Conservation (phyloP, 768 basidiomycete species). For the Suillus variegatus region DNA sequence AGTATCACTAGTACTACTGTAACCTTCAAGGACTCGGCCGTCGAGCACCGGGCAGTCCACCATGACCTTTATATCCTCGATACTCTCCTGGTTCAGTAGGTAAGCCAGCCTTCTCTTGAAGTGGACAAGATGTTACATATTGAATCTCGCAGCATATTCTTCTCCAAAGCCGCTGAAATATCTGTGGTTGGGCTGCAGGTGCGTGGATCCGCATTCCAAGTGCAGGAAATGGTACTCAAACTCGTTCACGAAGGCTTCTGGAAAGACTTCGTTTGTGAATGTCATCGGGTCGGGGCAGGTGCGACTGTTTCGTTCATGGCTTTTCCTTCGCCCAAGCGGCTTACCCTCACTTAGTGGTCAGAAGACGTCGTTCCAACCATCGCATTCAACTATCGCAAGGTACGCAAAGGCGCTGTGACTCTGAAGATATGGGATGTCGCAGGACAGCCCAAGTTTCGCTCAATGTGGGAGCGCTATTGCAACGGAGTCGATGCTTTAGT, state of each 20-base stretch:
- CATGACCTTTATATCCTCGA: constrained; percentile 51
- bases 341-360: constrained; percentile 65
- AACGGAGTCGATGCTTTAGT: constrained; percentile 91
- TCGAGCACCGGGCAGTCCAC: constrained; percentile 8
- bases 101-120: constrained; percentile 18
- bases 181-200: constrained; percentile 92
- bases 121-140: neutral
- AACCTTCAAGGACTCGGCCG: neutral
- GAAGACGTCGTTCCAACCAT: constrained; percentile 97
- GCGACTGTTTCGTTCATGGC: constrained; percentile 15
- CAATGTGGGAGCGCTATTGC: constrained; percentile 96
- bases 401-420: constrained; percentile 86
- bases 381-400: constrained; percentile 88
- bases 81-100: constrained; percentile 63
- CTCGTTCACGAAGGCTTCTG: constrained; percentile 65
- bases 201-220: constrained; percentile 7
- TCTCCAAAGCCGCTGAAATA: constrained; percentile 84
- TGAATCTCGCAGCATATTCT: constrained; percentile 62
- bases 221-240: constrained; percentile 1
- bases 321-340: neutral
- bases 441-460: constrained; percentile 91
- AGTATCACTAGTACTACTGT: neutral
- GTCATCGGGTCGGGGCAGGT: constrained; percentile 88
- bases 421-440: constrained; percentile 97
- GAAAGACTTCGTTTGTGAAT: constrained; percentile 94